Evolutionary conservation across 106 monocot genomes (phyloP), one percentile per base, ranked within the genome.

Genomic region (Apostasia shenzhenica): DNA sequence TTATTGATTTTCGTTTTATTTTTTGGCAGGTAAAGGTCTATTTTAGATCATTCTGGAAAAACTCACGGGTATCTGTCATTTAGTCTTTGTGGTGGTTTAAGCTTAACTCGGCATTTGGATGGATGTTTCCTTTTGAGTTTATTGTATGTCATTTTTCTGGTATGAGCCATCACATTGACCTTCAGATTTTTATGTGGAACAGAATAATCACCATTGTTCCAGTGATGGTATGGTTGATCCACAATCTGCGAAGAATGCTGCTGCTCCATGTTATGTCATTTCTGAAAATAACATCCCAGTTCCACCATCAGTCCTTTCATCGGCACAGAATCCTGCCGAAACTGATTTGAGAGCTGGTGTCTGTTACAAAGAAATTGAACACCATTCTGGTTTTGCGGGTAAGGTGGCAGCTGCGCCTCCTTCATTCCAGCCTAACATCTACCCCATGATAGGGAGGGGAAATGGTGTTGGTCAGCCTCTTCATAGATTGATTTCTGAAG

Each of bases 1-100:
- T 66, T 49, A 68, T 76, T 77, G 61, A 72, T 76, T 77, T 79
- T 65, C 45, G 14, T 6, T 50, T 71, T 70, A 46, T 54, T 59
- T 71, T 70, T 77, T 85, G 66, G 66, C 83, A 90, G 89, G 85
- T 80, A 82, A 86, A 90, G 51, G 80, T 81, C 41, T 86, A 83
- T 76, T 90, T 85, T 78, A 80, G 89, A 77, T 85, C 85, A 72
- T 83, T 85, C 72, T 89, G 89, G 85, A 77, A 89, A 80, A 79
- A 89, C 62, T 72, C 80, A 59, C 83, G 61, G 83, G 85, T 80
- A 80, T 75, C 40, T 76, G 26, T 67, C 52, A 61, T 68, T 77
- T 80, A 49, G 8, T 50, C 6, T 50, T 50, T 5, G 50, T 50
- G 50, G 50, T 50, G 50, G 8, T 0, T 8, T 5, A 50, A 50